Percentiles rank a stretch among this genome's conserved stretches.
phyloP scores from a whole-genome alignment of 371 early-diverging fungal genomes.

The Mucor indicus region DNA sequence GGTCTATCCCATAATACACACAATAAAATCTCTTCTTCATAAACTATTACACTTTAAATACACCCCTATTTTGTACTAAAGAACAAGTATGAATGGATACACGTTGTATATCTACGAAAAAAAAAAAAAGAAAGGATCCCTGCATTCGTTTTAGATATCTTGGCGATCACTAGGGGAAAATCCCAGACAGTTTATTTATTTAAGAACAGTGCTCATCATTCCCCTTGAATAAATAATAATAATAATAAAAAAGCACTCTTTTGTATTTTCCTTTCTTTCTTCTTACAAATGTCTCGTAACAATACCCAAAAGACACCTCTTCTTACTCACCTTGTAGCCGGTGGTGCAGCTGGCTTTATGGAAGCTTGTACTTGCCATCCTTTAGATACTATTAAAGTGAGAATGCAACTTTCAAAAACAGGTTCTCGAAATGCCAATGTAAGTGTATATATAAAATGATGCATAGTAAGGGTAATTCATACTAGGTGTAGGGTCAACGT shows the following conservation, averaged over 20 bases:
- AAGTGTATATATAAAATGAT: slow-evolving; percentile 12
- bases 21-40: too few relatives aligned
- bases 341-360: slow-evolving; percentile 92
- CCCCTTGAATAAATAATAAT: background rate
- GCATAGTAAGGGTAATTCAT: too few relatives aligned
- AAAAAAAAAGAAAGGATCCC: slow-evolving; percentile 2
- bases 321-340: slow-evolving; percentile 76
- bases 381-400: slow-evolving; percentile 97
- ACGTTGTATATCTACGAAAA: too few relatives aligned
- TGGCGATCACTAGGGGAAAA: slow-evolving; percentile 10
- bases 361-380: slow-evolving; percentile 96
- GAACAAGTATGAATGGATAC: too few relatives aligned
- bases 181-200: too few relatives aligned
- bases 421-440: slow-evolving; percentile 37
- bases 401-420: slow-evolving; percentile 81
- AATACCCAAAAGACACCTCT: slow-evolving; percentile 46
- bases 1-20: too few relatives aligned
- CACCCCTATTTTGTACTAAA: too few relatives aligned
- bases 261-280: too few relatives aligned
- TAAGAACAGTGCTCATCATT: background rate
- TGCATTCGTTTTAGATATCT: slow-evolving; percentile 3
- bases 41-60: too few relatives aligned
- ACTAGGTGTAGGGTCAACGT: slow-evolving; percentile 29
- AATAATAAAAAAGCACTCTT: too few relatives aligned
- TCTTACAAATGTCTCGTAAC: slow-evolving; percentile 16